Conservation (phyloP, 495 filamentous ascomycete species). For the Penicillium paxilli region DNA sequence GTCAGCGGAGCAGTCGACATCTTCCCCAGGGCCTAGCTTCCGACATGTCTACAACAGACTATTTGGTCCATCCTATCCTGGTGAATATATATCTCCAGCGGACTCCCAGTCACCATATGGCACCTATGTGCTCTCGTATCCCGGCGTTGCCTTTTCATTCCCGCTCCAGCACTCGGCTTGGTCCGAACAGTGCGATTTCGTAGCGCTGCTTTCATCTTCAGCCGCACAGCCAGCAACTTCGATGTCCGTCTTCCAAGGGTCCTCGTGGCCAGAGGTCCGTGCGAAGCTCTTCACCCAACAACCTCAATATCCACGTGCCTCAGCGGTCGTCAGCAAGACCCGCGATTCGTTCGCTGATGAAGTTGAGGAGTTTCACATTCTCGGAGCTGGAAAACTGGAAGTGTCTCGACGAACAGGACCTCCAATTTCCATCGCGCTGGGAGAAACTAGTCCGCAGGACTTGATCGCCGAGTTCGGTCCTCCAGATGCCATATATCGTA, state of each 20-base stretch:
- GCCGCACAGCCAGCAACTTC: conserved; percentile 70
- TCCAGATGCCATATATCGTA: conserved; percentile 92
- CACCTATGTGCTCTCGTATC: conserved; percentile 86
- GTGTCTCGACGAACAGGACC: conserved; percentile 62
- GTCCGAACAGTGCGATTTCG: conserved; percentile 79
- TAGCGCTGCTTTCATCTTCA: conserved; percentile 78
- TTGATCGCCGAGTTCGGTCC: conserved; percentile 86
- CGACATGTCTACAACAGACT: conserved; percentile 88
- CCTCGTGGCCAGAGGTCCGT: conserved; percentile 84
- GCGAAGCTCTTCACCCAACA: conserved; percentile 71
- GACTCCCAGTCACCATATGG: conserved; percentile 56
- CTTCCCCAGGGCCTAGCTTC: conserved; percentile 71
- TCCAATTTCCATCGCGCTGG: conserved; percentile 67
- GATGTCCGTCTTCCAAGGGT: conserved; percentile 85
- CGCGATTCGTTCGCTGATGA: conserved; percentile 73
- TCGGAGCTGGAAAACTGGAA: conserved; percentile 74
- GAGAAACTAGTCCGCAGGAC: conserved; percentile 86
- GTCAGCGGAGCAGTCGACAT: conserved; percentile 37
- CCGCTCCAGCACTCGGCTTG: conserved; percentile 75
- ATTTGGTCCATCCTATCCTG: conserved; percentile 87
- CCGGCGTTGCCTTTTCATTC: conserved; percentile 90
- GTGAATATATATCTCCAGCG: conserved; percentile 75
- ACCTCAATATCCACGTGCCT: conserved; percentile 64
- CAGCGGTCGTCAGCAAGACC: conserved; percentile 55
- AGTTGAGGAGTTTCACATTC: conserved; percentile 73